Evolutionary conservation across 768 basidiomycete species (phyloP), one percentile per base, ranked within the genome.

Genomic region (Megacollybia marginata): DNA sequence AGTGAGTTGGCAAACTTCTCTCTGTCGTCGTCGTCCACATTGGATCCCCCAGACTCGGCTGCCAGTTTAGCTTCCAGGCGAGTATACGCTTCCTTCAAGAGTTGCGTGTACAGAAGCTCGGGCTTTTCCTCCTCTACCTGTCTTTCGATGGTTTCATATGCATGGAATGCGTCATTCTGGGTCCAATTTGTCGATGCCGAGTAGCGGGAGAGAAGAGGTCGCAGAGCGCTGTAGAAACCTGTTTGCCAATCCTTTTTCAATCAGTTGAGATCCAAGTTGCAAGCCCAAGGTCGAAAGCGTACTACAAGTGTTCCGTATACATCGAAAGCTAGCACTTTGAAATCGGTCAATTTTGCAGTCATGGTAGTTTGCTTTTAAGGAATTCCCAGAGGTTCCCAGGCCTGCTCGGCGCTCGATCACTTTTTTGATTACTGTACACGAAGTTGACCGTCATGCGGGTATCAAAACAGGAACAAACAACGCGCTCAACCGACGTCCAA

Each of bases 271-370:
- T 31, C 28, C 11, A 36, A 20, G 12, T 50, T 23, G 31, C 34
- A 20, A 9, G 16, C 16, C 31, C n/a, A n/a, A 8, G 42, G 23
- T 10, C 4, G 8, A 4, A 43, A 9, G 61, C 71, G 47, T 61
- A 80, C 81, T 42, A 79, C 66, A 46, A 89, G 76, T 1, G 88
- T 90, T 4, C 83, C 87, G 54, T 88, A 89, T 52, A 85, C 82
- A 55, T 91, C 88, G 59, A 87, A 85, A 44, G 87, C 68, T 40
- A 89, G 72, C 19, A 74, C 75, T 59, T 73, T 72, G 63, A 69
- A 68, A 58, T 74, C 69, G 7, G 68, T 70, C 16, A 79, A 56
- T 47, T 68, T 71, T 40, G 38, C 38, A 40, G 13, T 40, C 38
- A 28, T 28, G 23, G 23, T 28, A 28, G 23, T 28, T 28, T n/a